Base-by-base conservation (phyloP, 176 grass and related monocot genomes). In the Canna indica region DNA sequence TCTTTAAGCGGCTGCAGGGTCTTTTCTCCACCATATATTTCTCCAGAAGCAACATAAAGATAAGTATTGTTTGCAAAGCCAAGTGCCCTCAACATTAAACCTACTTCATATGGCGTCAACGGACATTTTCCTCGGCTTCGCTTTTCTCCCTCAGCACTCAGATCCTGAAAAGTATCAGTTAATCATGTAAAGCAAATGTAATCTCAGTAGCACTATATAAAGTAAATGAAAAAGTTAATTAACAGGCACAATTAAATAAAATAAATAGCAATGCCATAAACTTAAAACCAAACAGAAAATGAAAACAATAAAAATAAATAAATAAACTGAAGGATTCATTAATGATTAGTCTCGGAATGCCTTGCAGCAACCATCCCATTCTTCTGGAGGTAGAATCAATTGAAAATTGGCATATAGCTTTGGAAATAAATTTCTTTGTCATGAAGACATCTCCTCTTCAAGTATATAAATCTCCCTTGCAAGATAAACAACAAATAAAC, bases 1-100 rank as follows among this genome's bases (percentile, higher is more conserved):
- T 83, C 80, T 62, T 77, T 87, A 47, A 97, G 84, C 78, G 93
- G 86, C 20, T 69, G 73, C 44, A 97, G 79, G 36, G 86, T 90
- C 75, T 81, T 78, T 77, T 90, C 86, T 69, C 88, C 93, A 12
- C 88, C 93, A 81, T 97, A 97, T 79, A 97, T 97, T 87, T 92
- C 93, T 64, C 93, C 93, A 57, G 88, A 97, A 65, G 93, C 88
- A 68, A 92, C 82, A 81, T 90, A 97, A 12, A 97, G 50, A 83
- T 79, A 85, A 3, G 93, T 92, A 27, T 87, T 75, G 24, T 97
- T 97, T 66, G 38, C 59, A 60, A 92, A 97, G 59, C 93, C 88
- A 81, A 97, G 86, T 72, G 84, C 86, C 77, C 60, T 79, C 75
- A 97, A 75, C 88, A 97, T 83, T 76, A 92, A 73, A 78, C 93